Conservation (phyloP, 2,329 filamentous ascomycete species). For the Escovopsis sp. region DNA sequence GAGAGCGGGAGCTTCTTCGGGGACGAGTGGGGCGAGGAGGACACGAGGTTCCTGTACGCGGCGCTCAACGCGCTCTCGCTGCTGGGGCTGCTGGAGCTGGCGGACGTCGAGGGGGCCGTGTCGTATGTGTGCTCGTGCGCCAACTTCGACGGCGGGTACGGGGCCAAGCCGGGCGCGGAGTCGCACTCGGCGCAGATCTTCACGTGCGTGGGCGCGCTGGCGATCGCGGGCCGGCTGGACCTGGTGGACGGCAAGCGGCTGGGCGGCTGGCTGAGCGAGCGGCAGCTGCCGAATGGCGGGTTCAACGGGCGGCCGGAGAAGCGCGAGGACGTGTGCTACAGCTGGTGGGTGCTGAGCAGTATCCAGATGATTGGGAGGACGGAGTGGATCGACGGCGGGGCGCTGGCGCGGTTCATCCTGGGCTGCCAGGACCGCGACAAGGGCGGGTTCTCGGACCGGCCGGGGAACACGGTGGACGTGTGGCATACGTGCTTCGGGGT, state of each 20-base stretch:
- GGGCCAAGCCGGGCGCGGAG: slow-evolving; percentile 77
- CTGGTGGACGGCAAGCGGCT: slow-evolving; percentile 70
- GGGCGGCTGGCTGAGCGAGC: slow-evolving; percentile 82
- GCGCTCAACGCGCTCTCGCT: slow-evolving; percentile 83
- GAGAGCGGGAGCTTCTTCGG: slow-evolving; percentile 79
- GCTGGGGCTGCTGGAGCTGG: slow-evolving; percentile 53
- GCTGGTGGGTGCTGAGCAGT: slow-evolving; percentile 95
- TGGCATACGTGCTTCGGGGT: slow-evolving; percentile 90
- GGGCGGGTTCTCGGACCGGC: slow-evolving; percentile 80
- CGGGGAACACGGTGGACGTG: slow-evolving; percentile 91
- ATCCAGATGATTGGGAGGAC: slow-evolving; percentile 74
- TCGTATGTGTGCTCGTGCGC: slow-evolving; percentile 65
- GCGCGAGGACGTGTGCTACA: slow-evolving; percentile 92
- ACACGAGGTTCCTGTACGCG: slow-evolving; percentile 87
- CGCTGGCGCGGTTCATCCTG: slow-evolving; percentile 70
- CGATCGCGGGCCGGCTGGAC: slow-evolving; percentile 70
- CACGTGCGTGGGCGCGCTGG: slow-evolving; percentile 76
- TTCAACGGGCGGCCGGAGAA: slow-evolving; percentile 94
- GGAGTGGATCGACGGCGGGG: slow-evolving; percentile 84
- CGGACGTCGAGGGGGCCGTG: slow-evolving; percentile 71
- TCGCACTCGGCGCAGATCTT: slow-evolving; percentile 94
- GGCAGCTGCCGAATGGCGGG: slow-evolving; percentile 75
- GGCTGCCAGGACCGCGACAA: slow-evolving; percentile 71
- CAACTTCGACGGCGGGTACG: slow-evolving; percentile 93
- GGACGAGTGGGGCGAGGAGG: slow-evolving; percentile 92